Conservation (phyloP, 2,329 filamentous ascomycete species). For the Diplodia mutila region DNA sequence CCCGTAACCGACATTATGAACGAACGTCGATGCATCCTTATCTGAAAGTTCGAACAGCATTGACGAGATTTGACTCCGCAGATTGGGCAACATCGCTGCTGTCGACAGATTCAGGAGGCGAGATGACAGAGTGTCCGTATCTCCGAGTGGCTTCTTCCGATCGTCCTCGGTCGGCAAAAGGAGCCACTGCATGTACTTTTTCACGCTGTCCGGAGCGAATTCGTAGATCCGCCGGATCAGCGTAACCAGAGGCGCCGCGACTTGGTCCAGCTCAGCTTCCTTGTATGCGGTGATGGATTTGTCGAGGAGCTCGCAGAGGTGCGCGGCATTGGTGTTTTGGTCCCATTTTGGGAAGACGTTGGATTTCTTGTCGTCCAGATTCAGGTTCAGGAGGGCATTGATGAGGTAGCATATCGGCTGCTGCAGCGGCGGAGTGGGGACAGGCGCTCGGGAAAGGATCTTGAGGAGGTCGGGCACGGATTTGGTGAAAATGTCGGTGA, state of each 20-base stretch:
- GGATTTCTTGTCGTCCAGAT: constrained; percentile 59
- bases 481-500: constrained; percentile 64
- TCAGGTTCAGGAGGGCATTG: constrained; percentile 80
- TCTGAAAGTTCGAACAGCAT: constrained; percentile 87
- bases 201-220: constrained; percentile 65
- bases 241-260: constrained; percentile 73
- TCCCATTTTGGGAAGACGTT: constrained; percentile 69
- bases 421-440: constrained; percentile 69
- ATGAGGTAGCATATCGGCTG: constrained; percentile 72
- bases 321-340: constrained; percentile 62
- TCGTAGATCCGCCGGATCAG: constrained; percentile 73
- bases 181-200: constrained; percentile 64
- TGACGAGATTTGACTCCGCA: constrained; percentile 74
- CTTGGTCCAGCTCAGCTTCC: constrained; percentile 72
- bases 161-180: constrained; percentile 80
- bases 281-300: constrained; percentile 65
- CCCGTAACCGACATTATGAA: constrained; percentile 92
- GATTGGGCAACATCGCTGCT: constrained; percentile 69
- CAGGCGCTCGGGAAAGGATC: constrained; percentile 66
- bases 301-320: constrained; percentile 72
- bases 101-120: constrained; percentile 77
- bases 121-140: constrained; percentile 72
- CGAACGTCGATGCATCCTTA: constrained; percentile 76
- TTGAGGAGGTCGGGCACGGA: constrained; percentile 72
- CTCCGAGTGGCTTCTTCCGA: constrained; percentile 75